These are phyloP conservation scores for Phytophthora boehmeriae DNA, from an alignment of 352 stramenopile genomes.

Conservation along the genomic window DNA sequence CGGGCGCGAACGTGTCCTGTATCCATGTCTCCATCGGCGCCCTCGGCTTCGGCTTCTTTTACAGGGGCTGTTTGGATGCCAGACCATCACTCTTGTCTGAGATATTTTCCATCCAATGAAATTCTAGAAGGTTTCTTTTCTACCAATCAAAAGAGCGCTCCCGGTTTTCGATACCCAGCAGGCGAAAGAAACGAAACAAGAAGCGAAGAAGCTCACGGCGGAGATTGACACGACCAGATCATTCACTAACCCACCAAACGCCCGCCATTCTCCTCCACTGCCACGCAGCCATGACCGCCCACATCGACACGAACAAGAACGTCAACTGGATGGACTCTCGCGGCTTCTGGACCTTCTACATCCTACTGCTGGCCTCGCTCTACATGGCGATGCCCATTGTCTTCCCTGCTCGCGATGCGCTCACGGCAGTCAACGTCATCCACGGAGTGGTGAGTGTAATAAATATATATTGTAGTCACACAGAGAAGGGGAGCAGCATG, in stretches of 20 bases:
- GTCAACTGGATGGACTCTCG: conserved; percentile 92
- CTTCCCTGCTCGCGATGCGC: conserved; percentile 68
- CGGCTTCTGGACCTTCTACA: conserved; percentile 90
- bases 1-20: conserved; percentile 74
- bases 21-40: conserved; percentile 70
- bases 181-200: conserved; percentile 3
- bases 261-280: background rate
- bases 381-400: conserved; percentile 85
- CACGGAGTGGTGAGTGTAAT: conserved; percentile 75
- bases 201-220: background rate
- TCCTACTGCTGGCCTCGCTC: conserved; percentile 71
- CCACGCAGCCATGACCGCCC: conserved; percentile 31
- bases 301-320: conserved; percentile 89
- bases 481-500: background rate
- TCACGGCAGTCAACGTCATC: conserved; percentile 87
- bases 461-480: too few species aligned
- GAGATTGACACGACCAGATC: conserved; percentile 2
- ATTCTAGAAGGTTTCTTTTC: background rate
- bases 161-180: too few species aligned
- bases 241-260: background rate
- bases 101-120: too few species aligned
- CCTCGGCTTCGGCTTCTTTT: conserved; percentile 55
- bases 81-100: conserved; percentile 15
- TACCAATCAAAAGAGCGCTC: conserved; percentile 31
- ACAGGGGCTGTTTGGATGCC: too few species aligned